These are phyloP conservation scores for Acmispon strigosus DNA, from an alignment of 306 rosid genomes.

Conservation along the genomic window DNA sequence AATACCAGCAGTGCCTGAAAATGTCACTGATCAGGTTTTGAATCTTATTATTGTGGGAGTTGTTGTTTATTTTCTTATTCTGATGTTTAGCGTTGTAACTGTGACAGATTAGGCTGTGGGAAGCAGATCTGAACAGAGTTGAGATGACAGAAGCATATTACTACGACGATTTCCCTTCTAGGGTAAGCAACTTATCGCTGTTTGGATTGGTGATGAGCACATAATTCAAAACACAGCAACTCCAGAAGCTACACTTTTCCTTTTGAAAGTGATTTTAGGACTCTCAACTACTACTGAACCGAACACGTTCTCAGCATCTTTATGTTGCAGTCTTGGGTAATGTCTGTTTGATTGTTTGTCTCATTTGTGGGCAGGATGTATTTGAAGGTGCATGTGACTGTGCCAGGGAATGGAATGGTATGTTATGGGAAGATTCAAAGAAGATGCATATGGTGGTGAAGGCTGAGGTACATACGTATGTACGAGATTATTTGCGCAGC, in stretches of 20 bases:
- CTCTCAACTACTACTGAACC: no score
- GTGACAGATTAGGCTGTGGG: conserved; percentile 89
- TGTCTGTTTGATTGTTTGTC: neutral
- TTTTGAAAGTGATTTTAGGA: no score
- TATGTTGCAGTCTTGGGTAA: neutral
- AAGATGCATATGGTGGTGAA: conserved; percentile 77
- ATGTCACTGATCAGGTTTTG: conserved; percentile 90
- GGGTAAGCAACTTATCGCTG: conserved; percentile 37
- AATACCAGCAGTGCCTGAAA: conserved; percentile 84
- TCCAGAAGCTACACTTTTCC: no score
- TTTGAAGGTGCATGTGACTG: conserved; percentile 83
- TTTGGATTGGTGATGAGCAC: no score
- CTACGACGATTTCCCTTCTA: conserved; percentile 85
- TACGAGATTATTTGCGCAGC: conserved; percentile 67
- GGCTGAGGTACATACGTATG: conserved; percentile 56
- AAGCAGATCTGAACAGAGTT: conserved; percentile 84
- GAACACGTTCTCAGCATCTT: neutral
- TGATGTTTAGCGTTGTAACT: conserved; percentile 16
- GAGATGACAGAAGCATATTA: conserved; percentile 62
- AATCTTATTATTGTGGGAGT: neutral
- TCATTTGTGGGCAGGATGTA: conserved; percentile 54
- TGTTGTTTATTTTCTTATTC: conserved; percentile 7
- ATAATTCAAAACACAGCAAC: no score
- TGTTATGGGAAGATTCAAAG: conserved; percentile 89
- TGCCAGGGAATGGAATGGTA: conserved; percentile 77